Conservation (phyloP, 768 basidiomycete genomes). For the Collybia nuda region DNA sequence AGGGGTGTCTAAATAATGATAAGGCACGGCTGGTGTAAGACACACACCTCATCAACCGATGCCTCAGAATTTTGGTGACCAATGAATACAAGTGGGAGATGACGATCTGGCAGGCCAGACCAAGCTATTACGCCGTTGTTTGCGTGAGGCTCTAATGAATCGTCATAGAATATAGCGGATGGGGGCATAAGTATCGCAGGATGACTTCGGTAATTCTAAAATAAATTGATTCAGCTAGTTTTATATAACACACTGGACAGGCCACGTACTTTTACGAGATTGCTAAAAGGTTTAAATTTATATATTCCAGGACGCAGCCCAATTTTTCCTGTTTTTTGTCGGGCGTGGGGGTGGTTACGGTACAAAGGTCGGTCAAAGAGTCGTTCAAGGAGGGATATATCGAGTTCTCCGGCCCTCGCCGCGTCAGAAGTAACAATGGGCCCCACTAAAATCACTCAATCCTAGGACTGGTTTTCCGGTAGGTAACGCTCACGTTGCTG, state of each 20-base stretch:
- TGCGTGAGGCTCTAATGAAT: slow-evolving; percentile 45
- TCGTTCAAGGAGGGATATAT: slow-evolving; percentile 49
- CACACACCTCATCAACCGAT: slow-evolving; percentile 43
- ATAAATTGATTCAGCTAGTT: not conserved
- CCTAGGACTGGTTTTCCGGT: not conserved
- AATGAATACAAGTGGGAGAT: slow-evolving; percentile 44
- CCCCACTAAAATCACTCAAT: slow-evolving; percentile 35
- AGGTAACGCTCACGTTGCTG: slow-evolving; percentile 39
- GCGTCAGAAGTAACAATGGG: slow-evolving; percentile 45
- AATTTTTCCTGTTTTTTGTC: slow-evolving; percentile 6
- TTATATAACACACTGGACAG: not conserved
- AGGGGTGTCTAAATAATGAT: not conserved
- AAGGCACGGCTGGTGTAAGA: not conserved
- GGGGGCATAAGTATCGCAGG: slow-evolving; percentile 55
- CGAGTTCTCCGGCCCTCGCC: slow-evolving; percentile 43
- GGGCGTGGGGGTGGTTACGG: slow-evolving; percentile 19
- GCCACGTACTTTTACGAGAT: slow-evolving; percentile 41
- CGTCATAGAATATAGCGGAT: slow-evolving; percentile 53
- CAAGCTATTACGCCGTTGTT: slow-evolving; percentile 40
- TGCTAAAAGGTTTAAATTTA: slow-evolving; percentile 33
- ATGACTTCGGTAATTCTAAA: slow-evolving; percentile 49
- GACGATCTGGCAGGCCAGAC: slow-evolving; percentile 36
- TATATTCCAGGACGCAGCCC: not conserved
- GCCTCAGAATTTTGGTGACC: slow-evolving; percentile 39
- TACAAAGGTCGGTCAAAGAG: slow-evolving; percentile 45